phyloP scores from a whole-genome alignment of 768 basidiomycete species.

The Termitomyces sp. region DNA sequence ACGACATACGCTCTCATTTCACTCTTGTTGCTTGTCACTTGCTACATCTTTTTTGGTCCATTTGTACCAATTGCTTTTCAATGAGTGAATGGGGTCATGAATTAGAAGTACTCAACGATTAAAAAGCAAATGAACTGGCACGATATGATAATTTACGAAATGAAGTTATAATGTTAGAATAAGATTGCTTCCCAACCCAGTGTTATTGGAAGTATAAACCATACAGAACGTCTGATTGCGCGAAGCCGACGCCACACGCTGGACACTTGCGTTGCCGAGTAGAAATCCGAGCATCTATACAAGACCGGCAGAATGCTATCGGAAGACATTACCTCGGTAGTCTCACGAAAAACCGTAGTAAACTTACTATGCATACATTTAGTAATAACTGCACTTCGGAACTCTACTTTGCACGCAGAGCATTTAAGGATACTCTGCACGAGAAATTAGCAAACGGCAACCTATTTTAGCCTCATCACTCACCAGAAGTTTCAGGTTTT shows the following conservation, averaged over 20 bases:
- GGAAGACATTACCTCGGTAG: background rate
- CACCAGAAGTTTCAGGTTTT: slow-evolving; percentile 42
- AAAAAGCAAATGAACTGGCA: slow-evolving; percentile 3
- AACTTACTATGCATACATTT: slow-evolving; percentile 91
- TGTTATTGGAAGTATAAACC: slow-evolving; percentile 40
- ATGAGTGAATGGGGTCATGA: background rate
- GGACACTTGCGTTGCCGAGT: slow-evolving; percentile 95
- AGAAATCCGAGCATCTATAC: slow-evolving; percentile 80
- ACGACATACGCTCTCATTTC: background rate
- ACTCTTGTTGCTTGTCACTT: background rate
- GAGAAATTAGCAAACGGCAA: background rate
- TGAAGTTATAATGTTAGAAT: slow-evolving; percentile 14
- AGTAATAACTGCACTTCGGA: slow-evolving; percentile 75
- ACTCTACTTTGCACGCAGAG: slow-evolving; percentile 75
- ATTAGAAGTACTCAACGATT: slow-evolving; percentile 6
- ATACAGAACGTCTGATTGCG: slow-evolving; percentile 68
- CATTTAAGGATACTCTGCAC: slow-evolving; percentile 78
- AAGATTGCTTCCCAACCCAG: background rate
- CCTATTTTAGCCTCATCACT: background rate
- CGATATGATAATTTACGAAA: slow-evolving; percentile 11
- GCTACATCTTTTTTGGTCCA: background rate
- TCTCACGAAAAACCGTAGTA: background rate
- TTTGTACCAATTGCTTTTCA: background rate
- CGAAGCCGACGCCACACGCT: slow-evolving; percentile 77
- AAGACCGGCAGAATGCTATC: slow-evolving; percentile 79